Evolutionary conservation across 108 stramenopile species (phyloP).

Genomic region (Mediolabrus comicus): DNA sequence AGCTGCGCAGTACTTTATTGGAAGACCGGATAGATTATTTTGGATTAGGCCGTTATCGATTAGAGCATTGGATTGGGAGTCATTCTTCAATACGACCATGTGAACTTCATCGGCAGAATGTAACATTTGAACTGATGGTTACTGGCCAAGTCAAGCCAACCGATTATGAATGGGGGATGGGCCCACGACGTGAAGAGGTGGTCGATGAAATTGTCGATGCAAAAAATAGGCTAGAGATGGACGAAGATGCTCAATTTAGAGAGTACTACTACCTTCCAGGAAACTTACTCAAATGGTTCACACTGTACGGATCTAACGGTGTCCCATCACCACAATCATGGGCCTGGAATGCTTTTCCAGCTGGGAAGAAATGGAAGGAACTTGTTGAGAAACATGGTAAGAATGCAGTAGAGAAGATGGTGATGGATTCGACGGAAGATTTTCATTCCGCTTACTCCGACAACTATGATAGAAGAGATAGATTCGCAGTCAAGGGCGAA

Average conservation of each 20-base stretch:
- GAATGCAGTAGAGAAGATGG: conserved; percentile 36
- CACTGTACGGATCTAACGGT: conserved; percentile 41
- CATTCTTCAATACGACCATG: conserved; percentile 55
- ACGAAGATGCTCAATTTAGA: conserved; percentile 38
- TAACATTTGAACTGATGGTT: conserved; percentile 37
- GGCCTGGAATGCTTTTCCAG: conserved; percentile 54
- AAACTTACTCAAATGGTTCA: conserved; percentile 47
- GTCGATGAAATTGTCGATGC: conserved; percentile 13
- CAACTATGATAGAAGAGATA: neutral
- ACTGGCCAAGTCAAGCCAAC: conserved; percentile 12
- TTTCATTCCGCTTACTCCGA: conserved; percentile 24
- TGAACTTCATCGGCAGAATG: conserved; percentile 36
- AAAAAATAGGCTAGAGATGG: conserved; percentile 1
- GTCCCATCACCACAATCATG: conserved; percentile 43
- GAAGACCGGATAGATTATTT: conserved; percentile 46
- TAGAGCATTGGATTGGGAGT: conserved; percentile 59
- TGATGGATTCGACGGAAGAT: conserved; percentile 20
- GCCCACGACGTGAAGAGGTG: conserved; percentile 33
- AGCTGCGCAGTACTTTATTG: conserved; percentile 25
- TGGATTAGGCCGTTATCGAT: conserved; percentile 47
- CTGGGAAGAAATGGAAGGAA: conserved; percentile 40
- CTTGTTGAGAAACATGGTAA: conserved; percentile 23
- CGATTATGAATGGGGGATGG: conserved; percentile 45
- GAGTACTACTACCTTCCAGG: conserved; percentile 52
- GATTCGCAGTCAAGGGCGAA: conserved; percentile 3